phyloP scores from a whole-genome alignment of 2,329 filamentous ascomycete species.

The Aspergillus hiratsukae region DNA sequence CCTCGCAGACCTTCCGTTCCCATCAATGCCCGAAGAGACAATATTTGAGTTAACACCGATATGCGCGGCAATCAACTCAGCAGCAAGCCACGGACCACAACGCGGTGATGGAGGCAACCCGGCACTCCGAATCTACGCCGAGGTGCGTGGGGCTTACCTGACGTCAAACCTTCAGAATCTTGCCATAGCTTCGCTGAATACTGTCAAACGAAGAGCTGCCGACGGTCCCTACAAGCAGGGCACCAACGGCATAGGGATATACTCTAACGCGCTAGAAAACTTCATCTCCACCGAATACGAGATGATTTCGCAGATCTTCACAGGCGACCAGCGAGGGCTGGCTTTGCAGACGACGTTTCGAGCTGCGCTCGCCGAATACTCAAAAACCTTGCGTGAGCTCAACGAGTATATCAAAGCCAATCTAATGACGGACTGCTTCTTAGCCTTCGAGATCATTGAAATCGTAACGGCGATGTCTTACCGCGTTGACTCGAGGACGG shows the following conservation, averaged over 20 bases:
- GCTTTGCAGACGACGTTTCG: constrained; percentile 78
- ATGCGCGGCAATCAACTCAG: constrained; percentile 68
- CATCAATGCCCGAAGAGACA: constrained; percentile 70
- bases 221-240: constrained; percentile 83
- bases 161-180: constrained; percentile 76
- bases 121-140: constrained; percentile 77
- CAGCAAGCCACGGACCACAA: constrained; percentile 50
- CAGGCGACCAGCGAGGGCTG: constrained; percentile 74
- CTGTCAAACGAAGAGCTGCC: constrained; percentile 67
- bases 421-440: constrained; percentile 83
- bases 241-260: constrained; percentile 86
- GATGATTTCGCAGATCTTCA: constrained; percentile 82
- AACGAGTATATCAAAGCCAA: constrained; percentile 86
- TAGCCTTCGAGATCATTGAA: constrained; percentile 93
- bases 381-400: constrained; percentile 79
- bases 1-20: constrained; percentile 63
- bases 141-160: constrained; percentile 83
- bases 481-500: constrained; percentile 74
- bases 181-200: constrained; percentile 78
- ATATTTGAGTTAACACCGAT: constrained; percentile 73
- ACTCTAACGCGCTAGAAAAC: constrained; percentile 80
- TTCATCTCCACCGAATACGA: constrained; percentile 87
- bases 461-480: constrained; percentile 77
- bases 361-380: constrained; percentile 72
- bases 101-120: constrained; percentile 58